phyloP scores from a whole-genome alignment of 441 rosid species.

The Manihot esculenta region DNA sequence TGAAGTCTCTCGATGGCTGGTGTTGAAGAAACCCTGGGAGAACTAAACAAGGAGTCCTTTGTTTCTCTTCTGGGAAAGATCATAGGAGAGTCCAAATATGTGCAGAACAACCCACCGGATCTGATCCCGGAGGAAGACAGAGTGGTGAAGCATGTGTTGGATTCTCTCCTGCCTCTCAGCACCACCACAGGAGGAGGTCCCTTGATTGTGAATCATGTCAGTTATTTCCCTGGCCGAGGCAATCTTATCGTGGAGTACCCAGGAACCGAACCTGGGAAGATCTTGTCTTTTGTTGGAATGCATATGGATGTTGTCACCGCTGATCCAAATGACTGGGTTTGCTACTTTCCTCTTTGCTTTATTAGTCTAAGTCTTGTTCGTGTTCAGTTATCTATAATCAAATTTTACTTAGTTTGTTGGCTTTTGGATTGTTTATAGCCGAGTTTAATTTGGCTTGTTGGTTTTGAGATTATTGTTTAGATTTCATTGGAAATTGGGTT shows the following conservation, averaged over 20 bases:
- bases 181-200: constrained; percentile 85
- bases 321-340: constrained; percentile 86
- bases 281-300: constrained; percentile 96
- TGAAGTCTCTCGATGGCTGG: constrained; percentile 15
- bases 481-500: neutral
- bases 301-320: constrained; percentile 99
- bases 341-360: constrained; percentile 1
- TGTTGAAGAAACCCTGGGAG: constrained; percentile 50
- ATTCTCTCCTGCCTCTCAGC: constrained; percentile 76
- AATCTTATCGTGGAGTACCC: constrained; percentile 95
- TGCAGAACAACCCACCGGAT: constrained; percentile 96
- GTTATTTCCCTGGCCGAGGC: constrained; percentile 71
- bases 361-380: neutral
- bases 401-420: neutral
- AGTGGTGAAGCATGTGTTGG: constrained; percentile 68
- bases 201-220: constrained; percentile 62
- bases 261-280: constrained; percentile 73
- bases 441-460: neutral
- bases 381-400: neutral
- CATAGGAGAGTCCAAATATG: constrained; percentile 72
- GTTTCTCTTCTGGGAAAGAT: constrained; percentile 64
- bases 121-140: constrained; percentile 85
- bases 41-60: constrained; percentile 58
- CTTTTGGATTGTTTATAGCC: neutral
- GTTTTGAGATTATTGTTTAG: neutral